Base-by-base conservation (phyloP, 495 filamentous ascomycete species). In the Aspergillus biplanus region DNA sequence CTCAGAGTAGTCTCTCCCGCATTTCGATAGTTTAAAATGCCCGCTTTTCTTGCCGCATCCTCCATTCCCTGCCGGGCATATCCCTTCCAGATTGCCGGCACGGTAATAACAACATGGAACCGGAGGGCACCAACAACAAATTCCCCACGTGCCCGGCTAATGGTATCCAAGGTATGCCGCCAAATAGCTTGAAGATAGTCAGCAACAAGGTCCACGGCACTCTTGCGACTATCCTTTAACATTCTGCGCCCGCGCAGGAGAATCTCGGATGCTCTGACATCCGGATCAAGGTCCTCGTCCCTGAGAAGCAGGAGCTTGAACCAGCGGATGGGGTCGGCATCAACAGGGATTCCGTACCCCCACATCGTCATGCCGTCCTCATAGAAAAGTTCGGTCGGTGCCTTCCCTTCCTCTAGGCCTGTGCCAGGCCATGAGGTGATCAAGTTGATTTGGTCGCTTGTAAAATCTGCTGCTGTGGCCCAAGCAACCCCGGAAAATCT, bases 51-150 rank as follows among this genome's bases (percentile, higher is more conserved):
- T 9, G 58, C 58, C n/a, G 58, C 58, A 6, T 61, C 58, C 21
- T 61, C 48, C 58, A 61, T 61, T 6, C 58, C 58, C 34, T 61
- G 58, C 33, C 58, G 13, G 11, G 58, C 58, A 33, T 61, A 61
- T 16, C 58, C 58, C 35, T 61, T 61, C 58, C 58, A 61, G 33
- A 61, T 61, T 4, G 58, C 58, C 9, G 58, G 58, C 13, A 61
- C 58, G 13, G 58, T 61, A 46, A 61, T 61, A 0, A 61, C 58
- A 21, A 61, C 47, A 37, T 61, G 58, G 48, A 61, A 61, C 15
- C 58, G 33, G 33, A 61, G 18, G 3, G 58, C 58, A 9, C 53
- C 58, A 18, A 61, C 50, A 5, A 61, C 48, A 53, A 52, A 61
- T 21, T 61, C 58, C n/a, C 58, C 58, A 21, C 58, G 58, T 5